Conservation (phyloP, 306 rosid species). For the Fragaria iinumae region DNA sequence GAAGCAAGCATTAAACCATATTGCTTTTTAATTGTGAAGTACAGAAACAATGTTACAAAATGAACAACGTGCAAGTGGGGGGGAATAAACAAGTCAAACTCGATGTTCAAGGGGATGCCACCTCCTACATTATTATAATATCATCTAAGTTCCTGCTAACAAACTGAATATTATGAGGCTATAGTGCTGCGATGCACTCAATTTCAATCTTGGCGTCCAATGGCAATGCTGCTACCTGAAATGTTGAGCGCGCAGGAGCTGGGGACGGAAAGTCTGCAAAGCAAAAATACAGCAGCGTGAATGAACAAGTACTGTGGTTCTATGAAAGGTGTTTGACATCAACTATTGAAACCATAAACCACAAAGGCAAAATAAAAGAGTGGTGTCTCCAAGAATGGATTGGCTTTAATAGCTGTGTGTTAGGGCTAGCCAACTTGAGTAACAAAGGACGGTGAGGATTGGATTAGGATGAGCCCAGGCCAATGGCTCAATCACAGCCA, state of each 20-base stretch:
- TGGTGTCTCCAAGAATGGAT: not conserved
- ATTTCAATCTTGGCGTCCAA: constrained; percentile 93
- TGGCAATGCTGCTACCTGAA: constrained; percentile 89
- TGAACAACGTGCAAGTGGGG: not conserved
- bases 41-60: not conserved
- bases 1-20: not conserved
- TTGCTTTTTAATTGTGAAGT: not conserved
- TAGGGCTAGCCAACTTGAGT: not conserved
- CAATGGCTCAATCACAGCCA: not conserved
- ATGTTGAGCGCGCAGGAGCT: constrained; percentile 89
- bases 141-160: constrained; percentile 21
- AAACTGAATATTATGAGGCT: constrained; percentile 8
- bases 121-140: constrained; percentile 38
- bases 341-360: not conserved
- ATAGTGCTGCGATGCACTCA: constrained; percentile 82
- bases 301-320: not conserved
- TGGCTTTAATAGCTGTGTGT: not conserved
- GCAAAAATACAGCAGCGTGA: not conserved
- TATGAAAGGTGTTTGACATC: not conserved
- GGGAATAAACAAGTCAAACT: not conserved
- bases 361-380: not conserved
- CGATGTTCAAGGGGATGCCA: constrained; percentile 18
- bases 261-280: constrained; percentile 71
- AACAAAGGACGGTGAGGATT: not conserved
- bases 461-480: not conserved